Evolutionary conservation across 1,284 basidiomycete species (phyloP), one percentile per base, ranked within the genome.

Genomic region (Ganoderma sinense): DNA sequence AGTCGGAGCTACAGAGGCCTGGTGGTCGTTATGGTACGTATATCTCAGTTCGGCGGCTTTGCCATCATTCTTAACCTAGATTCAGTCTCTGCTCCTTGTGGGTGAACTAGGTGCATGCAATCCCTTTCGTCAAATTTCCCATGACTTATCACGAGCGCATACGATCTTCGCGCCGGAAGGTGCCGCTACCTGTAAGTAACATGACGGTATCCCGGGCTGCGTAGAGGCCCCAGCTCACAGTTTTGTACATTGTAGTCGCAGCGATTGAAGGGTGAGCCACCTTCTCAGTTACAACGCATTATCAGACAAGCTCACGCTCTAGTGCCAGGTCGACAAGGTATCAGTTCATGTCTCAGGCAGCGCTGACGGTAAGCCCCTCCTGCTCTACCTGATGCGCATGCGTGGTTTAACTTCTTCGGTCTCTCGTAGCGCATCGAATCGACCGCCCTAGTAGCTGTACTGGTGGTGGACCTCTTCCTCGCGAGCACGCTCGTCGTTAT

Each of bases 401-500:
- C 13, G 31, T 31, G 53, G 55, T 10, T 23, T 31, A 29, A 3
- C 31, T 56, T 8, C 33, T 11, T n/a, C 11, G 23, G 18, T 33
- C 31, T 14, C 10, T 5, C 20, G 36, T 20, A 59, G 56, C 56
- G 33, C 10, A 59, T 59, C 33, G 56, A 59, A 36, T 59, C 56
- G 33, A 59, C 36, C 16, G 56, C 56, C 23, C 33, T 59, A 36
- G 56, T 59, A 20, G 56, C 33, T 10, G 56, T 59, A 20, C 10
- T 59, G 20, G 33, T 33, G 18, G 56, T 59, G 33, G 56, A 59
- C 36, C 56, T 59, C 56, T 39, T 59, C 20, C 56, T 59, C 33
- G 33, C 56, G 8, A 39, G 56, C n/a, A 59, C 56, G 11, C 36
- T 59, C 10, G 56, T 59, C 33, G 20, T 39, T n/a, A 36, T 59